A percentile compares a stretch with the other conserved stretches of the same genome.
phyloP scores from a whole-genome alignment of 768 basidiomycete genomes.

The Lentinus tigrinus region DNA sequence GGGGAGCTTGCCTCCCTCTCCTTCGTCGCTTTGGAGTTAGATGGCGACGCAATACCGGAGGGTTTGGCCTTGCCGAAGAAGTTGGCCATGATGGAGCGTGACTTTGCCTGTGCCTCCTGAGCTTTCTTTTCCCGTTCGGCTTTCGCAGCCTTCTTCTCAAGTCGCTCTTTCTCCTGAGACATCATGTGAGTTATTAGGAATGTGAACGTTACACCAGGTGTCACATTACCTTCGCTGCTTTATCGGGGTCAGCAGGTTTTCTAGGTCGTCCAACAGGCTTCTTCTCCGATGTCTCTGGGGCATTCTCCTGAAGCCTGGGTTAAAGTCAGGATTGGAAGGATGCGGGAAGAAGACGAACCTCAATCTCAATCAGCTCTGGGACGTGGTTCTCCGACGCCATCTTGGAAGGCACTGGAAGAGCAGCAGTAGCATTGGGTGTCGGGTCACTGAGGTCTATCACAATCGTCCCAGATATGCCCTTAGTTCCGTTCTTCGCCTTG shows the following conservation, averaged over 20 bases:
- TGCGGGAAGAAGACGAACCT: background rate
- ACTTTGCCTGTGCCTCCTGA: slow-evolving; percentile 68
- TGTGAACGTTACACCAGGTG: background rate
- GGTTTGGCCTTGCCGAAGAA: slow-evolving; percentile 72
- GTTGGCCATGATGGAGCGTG: slow-evolving; percentile 70
- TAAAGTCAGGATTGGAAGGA: background rate
- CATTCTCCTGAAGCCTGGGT: slow-evolving; percentile 35
- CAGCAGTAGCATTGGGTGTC: background rate
- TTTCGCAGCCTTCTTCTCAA: slow-evolving; percentile 67
- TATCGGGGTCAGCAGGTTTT: slow-evolving; percentile 56
- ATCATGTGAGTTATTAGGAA: background rate
- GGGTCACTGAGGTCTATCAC: slow-evolving; percentile 5
- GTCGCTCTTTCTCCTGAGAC: slow-evolving; percentile 62
- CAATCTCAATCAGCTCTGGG: slow-evolving; percentile 19
- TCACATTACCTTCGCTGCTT: slow-evolving; percentile 49
- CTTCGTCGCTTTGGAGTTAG: slow-evolving; percentile 21
- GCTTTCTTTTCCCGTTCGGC: slow-evolving; percentile 71
- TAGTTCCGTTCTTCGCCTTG: slow-evolving; percentile 7
- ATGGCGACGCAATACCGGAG: slow-evolving; percentile 22
- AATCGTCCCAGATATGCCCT: background rate
- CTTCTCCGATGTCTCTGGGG: slow-evolving; percentile 7
- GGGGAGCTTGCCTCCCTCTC: slow-evolving; percentile 24
- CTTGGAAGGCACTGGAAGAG: background rate
- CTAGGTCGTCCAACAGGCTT: slow-evolving; percentile 42
- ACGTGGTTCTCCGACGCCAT: slow-evolving; percentile 23